Percentiles rank a stretch among this genome's conserved stretches.
Evolutionary conservation across 2,329 filamentous ascomycete genomes (phyloP).

Genomic region (Neofusicoccum sp.): DNA sequence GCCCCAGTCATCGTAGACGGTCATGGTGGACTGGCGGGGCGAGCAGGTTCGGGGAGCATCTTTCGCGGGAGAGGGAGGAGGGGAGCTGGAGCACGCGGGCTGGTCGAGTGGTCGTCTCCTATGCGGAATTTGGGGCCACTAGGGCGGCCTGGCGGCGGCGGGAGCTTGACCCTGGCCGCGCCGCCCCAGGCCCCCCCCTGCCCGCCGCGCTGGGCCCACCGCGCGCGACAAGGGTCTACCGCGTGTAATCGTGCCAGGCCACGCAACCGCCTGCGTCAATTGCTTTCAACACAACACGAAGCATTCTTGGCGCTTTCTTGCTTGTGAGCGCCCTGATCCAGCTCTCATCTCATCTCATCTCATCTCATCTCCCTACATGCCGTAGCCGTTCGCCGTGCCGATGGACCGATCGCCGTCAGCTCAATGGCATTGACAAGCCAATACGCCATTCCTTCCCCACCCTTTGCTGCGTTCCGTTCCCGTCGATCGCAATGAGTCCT

Average conservation of each 20-base stretch:
- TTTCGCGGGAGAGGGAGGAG: neutral
- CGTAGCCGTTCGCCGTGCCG: too few relatives aligned
- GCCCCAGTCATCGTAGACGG: slow-evolving; percentile 40
- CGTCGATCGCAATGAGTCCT: too few relatives aligned
- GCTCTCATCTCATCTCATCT: too few relatives aligned
- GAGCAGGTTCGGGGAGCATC: slow-evolving; percentile 1
- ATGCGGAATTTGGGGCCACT: neutral
- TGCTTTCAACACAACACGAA: slow-evolving; percentile 6
- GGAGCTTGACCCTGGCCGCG: neutral
- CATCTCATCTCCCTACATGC: too few relatives aligned
- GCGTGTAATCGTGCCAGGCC: slow-evolving; percentile 4
- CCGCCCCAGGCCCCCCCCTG: neutral
- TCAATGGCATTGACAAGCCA: too few relatives aligned
- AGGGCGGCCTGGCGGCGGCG: neutral
- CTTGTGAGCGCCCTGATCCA: too few relatives aligned
- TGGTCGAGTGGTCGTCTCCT: neutral
- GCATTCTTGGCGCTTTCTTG: neutral
- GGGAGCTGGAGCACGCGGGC: neutral
- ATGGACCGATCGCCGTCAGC: too few relatives aligned
- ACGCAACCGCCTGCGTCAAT: slow-evolving; percentile 10
- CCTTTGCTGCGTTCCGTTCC: too few relatives aligned
- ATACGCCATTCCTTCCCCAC: too few relatives aligned
- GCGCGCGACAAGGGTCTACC: neutral
- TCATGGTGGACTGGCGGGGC: slow-evolving; percentile 29
- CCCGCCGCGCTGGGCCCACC: too few relatives aligned